A percentile compares a stretch with the other conserved stretches of the same genome.
phyloP scores from a whole-genome alignment of 1,139 yeast genomes.

The Petasospora fabianii region DNA sequence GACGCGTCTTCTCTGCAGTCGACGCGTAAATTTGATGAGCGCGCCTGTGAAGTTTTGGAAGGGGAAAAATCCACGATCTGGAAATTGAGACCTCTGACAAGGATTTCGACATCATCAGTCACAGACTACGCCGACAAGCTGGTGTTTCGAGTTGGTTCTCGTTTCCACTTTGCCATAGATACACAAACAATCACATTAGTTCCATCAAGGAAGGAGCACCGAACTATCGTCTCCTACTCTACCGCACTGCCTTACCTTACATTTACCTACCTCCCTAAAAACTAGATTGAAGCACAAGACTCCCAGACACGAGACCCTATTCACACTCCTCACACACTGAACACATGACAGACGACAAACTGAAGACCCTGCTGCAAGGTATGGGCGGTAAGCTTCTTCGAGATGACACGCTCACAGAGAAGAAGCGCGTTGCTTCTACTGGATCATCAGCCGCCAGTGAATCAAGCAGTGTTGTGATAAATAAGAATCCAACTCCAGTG shows the following conservation, averaged over 20 bases:
- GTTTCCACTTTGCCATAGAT: too few species aligned
- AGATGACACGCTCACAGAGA: constrained; percentile 22
- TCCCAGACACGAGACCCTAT: too few species aligned
- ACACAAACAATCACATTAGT: too few species aligned
- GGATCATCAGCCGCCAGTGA: constrained; percentile 20
- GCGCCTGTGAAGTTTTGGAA: constrained; percentile 1
- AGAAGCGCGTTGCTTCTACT: constrained; percentile 20
- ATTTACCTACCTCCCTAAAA: too few species aligned
- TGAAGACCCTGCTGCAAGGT: constrained; percentile 18
- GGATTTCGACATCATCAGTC: too few species aligned
- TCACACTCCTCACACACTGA: background rate
- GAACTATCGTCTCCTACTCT: too few species aligned
- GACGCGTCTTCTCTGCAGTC: background rate
- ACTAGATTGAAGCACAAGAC: too few species aligned
- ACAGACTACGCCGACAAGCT: too few species aligned
- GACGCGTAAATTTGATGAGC: background rate
- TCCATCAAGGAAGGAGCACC: too few species aligned
- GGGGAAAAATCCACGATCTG: constrained; percentile 7
- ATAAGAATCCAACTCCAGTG: background rate
- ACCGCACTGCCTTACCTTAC: too few species aligned
- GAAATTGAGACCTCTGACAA: constrained; percentile 8
- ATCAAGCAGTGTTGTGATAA: constrained; percentile 18
- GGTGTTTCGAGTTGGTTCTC: too few species aligned
- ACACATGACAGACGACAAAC: constrained; percentile 20
- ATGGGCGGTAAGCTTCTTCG: constrained; percentile 18